Conservation (phyloP, 176 grass and related monocot genomes). For the Poa pratensis region DNA sequence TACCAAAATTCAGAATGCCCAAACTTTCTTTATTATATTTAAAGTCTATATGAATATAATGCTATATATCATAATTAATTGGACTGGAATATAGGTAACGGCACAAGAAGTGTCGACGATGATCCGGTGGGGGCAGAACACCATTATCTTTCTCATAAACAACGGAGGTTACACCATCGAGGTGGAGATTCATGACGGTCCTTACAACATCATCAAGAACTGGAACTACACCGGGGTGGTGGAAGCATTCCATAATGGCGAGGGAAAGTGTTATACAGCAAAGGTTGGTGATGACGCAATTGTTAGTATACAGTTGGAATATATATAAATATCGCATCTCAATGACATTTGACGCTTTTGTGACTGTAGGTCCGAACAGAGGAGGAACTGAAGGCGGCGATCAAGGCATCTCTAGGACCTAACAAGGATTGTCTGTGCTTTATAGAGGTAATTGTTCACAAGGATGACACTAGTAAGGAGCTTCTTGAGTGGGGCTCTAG, state of each 20-base stretch:
- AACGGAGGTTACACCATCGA: slow-evolving; percentile 69
- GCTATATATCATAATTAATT: not conserved
- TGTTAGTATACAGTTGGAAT: not conserved
- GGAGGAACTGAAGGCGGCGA: slow-evolving; percentile 52
- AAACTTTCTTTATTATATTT: not conserved
- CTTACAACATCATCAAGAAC: slow-evolving; percentile 65
- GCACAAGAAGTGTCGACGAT: slow-evolving; percentile 65
- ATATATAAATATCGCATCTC: not conserved
- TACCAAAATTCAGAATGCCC: not conserved
- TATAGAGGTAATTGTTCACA: slow-evolving; percentile 65
- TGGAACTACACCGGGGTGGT: slow-evolving; percentile 63
- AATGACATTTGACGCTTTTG: not conserved
- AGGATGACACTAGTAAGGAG: slow-evolving; percentile 65
- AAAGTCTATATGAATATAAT: not conserved
- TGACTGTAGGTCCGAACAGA: slow-evolving; percentile 44
- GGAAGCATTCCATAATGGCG: slow-evolving; percentile 59
- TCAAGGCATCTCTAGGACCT: slow-evolving; percentile 40
- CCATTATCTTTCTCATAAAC: slow-evolving; percentile 66
- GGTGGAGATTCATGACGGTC: slow-evolving; percentile 67
- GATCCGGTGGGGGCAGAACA: slow-evolving; percentile 58
- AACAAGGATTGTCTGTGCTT: slow-evolving; percentile 59
- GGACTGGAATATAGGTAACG: slow-evolving; percentile 42
- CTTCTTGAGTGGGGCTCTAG: slow-evolving; percentile 67
- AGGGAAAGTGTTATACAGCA: slow-evolving; percentile 56
- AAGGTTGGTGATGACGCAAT: slow-evolving; percentile 32